Conservation (phyloP, 2,329 filamentous ascomycete genomes). For the Blastomyces emzantsi region DNA sequence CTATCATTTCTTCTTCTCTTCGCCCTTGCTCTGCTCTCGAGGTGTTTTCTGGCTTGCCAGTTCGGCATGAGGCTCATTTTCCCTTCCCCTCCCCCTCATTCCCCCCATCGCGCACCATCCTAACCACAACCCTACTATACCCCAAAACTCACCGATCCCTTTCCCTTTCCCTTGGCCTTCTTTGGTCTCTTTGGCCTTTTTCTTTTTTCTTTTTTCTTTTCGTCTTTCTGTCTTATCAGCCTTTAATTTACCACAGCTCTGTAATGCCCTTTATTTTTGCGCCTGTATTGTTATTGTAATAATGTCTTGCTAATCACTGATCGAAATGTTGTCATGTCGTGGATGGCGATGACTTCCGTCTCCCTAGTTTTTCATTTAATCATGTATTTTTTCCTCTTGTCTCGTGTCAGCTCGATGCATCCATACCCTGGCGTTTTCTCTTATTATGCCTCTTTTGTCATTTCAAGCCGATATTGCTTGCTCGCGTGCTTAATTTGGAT, state of each 20-base stretch:
- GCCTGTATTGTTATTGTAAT: slow-evolving; percentile 6
- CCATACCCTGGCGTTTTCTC: slow-evolving; percentile 8
- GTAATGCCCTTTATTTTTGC: slow-evolving; percentile 7
- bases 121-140: not conserved
- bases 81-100: not conserved
- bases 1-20: not conserved
- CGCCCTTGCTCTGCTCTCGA: not conserved
- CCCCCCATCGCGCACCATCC: not conserved
- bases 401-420: slow-evolving; percentile 1
- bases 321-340: slow-evolving; percentile 6
- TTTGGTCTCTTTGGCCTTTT: not conserved
- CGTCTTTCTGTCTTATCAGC: not conserved
- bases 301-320: slow-evolving; percentile 3
- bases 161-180: slow-evolving; percentile 4
- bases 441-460: not conserved
- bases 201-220: not conserved
- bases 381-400: not conserved
- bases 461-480: not conserved
- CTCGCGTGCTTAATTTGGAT: not conserved
- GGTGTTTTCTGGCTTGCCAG: not conserved
- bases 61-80: not conserved
- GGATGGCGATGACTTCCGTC: slow-evolving; percentile 4
- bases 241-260: slow-evolving; percentile 3
- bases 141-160: not conserved
- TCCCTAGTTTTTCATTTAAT: not conserved